A percentile compares a stretch with the other conserved stretches of the same genome.
Evolutionary conservation across 352 stramenopile genomes (phyloP).

Genomic region (Phytopythium oedochilum): DNA sequence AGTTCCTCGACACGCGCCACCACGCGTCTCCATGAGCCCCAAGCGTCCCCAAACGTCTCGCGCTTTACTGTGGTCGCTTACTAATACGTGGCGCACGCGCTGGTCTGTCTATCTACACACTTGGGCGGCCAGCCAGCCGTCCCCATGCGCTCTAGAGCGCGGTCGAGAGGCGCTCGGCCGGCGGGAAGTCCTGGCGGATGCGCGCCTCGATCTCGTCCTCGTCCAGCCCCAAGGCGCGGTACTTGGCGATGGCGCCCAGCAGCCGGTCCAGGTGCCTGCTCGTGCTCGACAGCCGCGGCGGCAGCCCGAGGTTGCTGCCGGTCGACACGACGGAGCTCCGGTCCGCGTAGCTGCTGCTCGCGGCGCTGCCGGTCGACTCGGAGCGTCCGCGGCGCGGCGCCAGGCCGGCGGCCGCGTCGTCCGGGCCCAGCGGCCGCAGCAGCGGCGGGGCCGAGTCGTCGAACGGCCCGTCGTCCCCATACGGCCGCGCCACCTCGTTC

Average conservation of each 20-base stretch:
- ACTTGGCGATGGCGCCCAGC: constrained; percentile 57
- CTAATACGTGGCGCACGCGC: too few relatives aligned
- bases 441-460: constrained; percentile 26
- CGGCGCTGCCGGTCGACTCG: constrained; percentile 11
- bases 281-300: constrained; percentile 49
- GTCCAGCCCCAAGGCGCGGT: constrained; percentile 42
- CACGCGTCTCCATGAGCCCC: too few relatives aligned
- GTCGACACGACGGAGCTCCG: constrained; percentile 47
- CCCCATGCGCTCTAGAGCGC: too few relatives aligned
- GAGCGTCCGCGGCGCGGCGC: too few relatives aligned
- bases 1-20: too few relatives aligned
- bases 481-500: constrained; percentile 63
- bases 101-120: too few relatives aligned
- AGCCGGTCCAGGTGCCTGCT: constrained; percentile 58
- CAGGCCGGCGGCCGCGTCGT: too few relatives aligned
- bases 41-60: too few relatives aligned
- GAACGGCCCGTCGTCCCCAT: constrained; percentile 19
- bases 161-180: constrained; percentile 35
- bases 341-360: constrained; percentile 11
- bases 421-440: constrained; percentile 2
- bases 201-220: constrained; percentile 66
- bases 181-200: constrained; percentile 63
- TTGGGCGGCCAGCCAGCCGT: too few relatives aligned
- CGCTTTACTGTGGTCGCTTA: too few relatives aligned
- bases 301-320: constrained; percentile 47